Conservation (phyloP, 2,329 filamentous ascomycete species). For the Zasmidium angulare region DNA sequence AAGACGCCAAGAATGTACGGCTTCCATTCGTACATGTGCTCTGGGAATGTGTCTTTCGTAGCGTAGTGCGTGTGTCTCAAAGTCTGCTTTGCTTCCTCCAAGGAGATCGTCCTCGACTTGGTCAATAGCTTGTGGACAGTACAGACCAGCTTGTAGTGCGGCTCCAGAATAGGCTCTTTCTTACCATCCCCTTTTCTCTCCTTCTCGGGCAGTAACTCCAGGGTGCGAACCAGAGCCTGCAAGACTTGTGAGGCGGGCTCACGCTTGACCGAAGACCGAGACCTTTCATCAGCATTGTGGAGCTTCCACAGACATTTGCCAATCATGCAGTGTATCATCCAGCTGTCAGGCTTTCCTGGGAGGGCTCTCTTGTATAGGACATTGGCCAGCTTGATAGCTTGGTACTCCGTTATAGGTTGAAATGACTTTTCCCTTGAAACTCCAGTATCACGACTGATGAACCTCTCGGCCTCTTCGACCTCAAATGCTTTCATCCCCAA, state of each 20-base stretch:
- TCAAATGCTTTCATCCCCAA: constrained; percentile 67
- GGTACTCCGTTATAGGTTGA: constrained; percentile 57
- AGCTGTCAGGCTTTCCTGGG: constrained; percentile 58
- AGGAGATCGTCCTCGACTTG: constrained; percentile 37
- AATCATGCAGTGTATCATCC: constrained; percentile 68
- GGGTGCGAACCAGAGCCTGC: constrained; percentile 58
- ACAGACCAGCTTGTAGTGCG: constrained; percentile 87
- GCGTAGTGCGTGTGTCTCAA: constrained; percentile 57
- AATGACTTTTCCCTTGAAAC: constrained; percentile 60
- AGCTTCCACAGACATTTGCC: constrained; percentile 74
- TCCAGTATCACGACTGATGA: constrained; percentile 46
- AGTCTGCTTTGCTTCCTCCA: constrained; percentile 50
- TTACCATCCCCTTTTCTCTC: constrained; percentile 53
- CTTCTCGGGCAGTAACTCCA: constrained; percentile 56
- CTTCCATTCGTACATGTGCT: constrained; percentile 54
- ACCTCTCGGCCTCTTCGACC: constrained; percentile 61
- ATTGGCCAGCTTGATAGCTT: constrained; percentile 65
- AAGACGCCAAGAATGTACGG: constrained; percentile 64
- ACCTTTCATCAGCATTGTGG: constrained; percentile 45
- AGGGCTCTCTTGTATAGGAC: constrained; percentile 61
- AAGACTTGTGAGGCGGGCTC: constrained; percentile 51
- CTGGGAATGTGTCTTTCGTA: constrained; percentile 49
- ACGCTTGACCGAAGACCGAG: constrained; percentile 21
- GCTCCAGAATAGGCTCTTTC: constrained; percentile 80
- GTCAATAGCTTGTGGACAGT: constrained; percentile 78